Conservation (phyloP, 495 filamentous ascomycete species). For the Neurospora cerealis region DNA sequence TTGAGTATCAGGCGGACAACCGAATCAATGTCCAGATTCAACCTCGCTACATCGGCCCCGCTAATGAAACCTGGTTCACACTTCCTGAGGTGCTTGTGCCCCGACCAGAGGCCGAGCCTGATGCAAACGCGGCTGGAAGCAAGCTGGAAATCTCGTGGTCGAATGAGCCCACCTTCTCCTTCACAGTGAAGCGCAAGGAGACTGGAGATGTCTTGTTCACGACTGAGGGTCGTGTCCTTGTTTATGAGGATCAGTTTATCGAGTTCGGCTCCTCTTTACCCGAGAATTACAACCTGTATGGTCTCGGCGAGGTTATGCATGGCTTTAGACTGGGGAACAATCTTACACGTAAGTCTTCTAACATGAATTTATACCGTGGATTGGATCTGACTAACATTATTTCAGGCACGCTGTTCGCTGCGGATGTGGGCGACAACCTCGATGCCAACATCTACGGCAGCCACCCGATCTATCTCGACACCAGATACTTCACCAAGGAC, state of each 20-base stretch:
- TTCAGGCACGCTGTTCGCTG: conserved; percentile 55
- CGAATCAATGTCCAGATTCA: conserved; percentile 72
- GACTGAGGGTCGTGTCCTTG: conserved; percentile 52
- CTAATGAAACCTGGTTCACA: conserved; percentile 59
- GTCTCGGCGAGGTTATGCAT: conserved; percentile 73
- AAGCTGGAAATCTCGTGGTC: conserved; percentile 52
- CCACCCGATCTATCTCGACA: conserved; percentile 79
- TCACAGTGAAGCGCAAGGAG: conserved; percentile 52
- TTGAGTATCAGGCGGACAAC: conserved; percentile 61
- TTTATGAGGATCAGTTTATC: conserved; percentile 78
- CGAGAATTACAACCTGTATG: conserved; percentile 67
- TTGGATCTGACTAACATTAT: neutral
- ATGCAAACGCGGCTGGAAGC: conserved; percentile 19
- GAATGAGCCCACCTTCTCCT: conserved; percentile 63
- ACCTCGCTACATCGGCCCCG: conserved; percentile 51
- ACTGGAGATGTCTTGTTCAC: conserved; percentile 64
- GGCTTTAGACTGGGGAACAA: conserved; percentile 61
- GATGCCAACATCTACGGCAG: conserved; percentile 72
- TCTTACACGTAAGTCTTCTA: conserved; percentile 49
- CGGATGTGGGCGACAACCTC: conserved; percentile 54
- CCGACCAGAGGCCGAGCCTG: conserved; percentile 39
- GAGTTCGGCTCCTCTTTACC: conserved; percentile 64
- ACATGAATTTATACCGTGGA: neutral
- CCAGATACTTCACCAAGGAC: conserved; percentile 53
- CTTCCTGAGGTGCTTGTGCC: conserved; percentile 56